phyloP scores from a whole-genome alignment of 192 early-diverging fungal species.

The Coemansia sp. region DNA sequence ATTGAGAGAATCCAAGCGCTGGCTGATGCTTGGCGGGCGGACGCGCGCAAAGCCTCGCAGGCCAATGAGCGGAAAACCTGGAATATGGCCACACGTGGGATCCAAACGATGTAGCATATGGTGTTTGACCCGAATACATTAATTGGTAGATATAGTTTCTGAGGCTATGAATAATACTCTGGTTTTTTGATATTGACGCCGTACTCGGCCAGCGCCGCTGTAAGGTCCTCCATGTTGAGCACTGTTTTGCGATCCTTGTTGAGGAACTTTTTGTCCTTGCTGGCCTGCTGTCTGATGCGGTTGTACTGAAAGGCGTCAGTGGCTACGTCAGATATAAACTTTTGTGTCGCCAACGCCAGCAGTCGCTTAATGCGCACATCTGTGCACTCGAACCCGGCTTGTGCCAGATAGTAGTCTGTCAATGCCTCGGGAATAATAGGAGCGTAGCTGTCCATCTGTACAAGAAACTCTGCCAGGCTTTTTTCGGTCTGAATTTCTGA shows the following conservation, averaged over 20 bases:
- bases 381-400: slow-evolving; percentile 67
- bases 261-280: slow-evolving; percentile 53
- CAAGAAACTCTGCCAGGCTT: slow-evolving; percentile 79
- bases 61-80: slow-evolving; percentile 31
- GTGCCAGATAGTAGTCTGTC: slow-evolving; percentile 85
- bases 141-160: background rate
- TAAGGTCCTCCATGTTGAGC: slow-evolving; percentile 91
- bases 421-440: slow-evolving; percentile 91
- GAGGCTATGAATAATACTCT: slow-evolving; percentile 76
- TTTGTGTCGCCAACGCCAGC: slow-evolving; percentile 74
- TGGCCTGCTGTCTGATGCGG: slow-evolving; percentile 62
- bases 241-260: slow-evolving; percentile 79
- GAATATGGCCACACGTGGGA: slow-evolving; percentile 40
- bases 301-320: slow-evolving; percentile 73
- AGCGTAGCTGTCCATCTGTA: slow-evolving; percentile 67
- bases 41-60: slow-evolving; percentile 30
- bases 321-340: slow-evolving; percentile 74
- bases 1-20: slow-evolving; percentile 44
- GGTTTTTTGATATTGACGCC: slow-evolving; percentile 96
- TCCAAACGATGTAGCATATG: slow-evolving; percentile 24
- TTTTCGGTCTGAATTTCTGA: slow-evolving; percentile 64
- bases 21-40: slow-evolving; percentile 40
- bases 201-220: slow-evolving; percentile 85
- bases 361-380: slow-evolving; percentile 68
- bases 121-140: slow-evolving; percentile 6